Base-by-base conservation (phyloP, 306 rosid species). In the Cucumis hystrix region DNA sequence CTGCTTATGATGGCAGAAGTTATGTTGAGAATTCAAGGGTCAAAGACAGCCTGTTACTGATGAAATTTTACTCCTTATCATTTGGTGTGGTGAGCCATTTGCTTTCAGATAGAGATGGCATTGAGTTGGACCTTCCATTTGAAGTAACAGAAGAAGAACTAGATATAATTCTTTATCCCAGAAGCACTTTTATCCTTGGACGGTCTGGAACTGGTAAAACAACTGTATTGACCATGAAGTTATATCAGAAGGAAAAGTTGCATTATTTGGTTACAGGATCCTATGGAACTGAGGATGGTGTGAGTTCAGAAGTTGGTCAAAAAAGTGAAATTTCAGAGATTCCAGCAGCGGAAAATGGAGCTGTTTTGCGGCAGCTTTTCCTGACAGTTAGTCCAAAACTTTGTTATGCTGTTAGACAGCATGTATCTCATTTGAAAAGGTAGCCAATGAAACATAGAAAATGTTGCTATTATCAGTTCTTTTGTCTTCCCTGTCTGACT, bases 201-300 rank as follows among this genome's bases (percentile, higher is more conserved):
- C 88, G 94, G 14, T 92, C 96, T n/a, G 98, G 98, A 43, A 92
- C 98, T 0, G 98, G 98, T 28, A 92, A 92, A 85, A 92, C 98
- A 17, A 92, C 96, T 35, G 89, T 92, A 57, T 75, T 92, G 84
- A 92, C 97, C 2, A 86, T 84, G 94, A 92, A 92, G 80, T 75
- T 92, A 62, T 85, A 83, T 79, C 87, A 87, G 62, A 90, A 85
- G 47, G 98, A 92, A 73, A 76, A 75, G 37, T 39, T 58, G 76
- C 83, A 84, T 83, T 87, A 85, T 16, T 55, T 45, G 75, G 87
- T 86, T 20, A 41, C 79, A 45, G 82, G 86, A 59, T 83, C 67
- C 21, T 76, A 75, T 76, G 84, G 79, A 63, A 58, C 2, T 10
- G 20, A 77, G 11, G 23, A 18, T 11, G 56, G 47, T 74, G 20